Conservation (phyloP, 176 grass and related monocot genomes). For the Musa troglodytarum region DNA sequence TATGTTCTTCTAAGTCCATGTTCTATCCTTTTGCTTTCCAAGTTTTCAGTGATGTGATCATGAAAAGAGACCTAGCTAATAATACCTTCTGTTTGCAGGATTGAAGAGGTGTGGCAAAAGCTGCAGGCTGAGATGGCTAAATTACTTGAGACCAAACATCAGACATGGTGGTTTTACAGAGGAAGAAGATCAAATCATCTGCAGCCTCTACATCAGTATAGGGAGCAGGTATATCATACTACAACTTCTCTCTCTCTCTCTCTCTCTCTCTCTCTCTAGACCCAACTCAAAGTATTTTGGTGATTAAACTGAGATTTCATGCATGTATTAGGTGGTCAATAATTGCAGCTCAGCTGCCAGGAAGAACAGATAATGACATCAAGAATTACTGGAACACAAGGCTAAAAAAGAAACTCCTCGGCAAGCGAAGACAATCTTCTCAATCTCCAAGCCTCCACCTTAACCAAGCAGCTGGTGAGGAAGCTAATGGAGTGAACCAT, state of each 20-base stretch:
- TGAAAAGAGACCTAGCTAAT: not conserved
- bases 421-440: conserved; percentile 36
- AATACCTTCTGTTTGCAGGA: conserved; percentile 23
- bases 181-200: conserved; percentile 79
- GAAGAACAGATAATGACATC: too few species aligned
- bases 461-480: not conserved
- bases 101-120: conserved; percentile 66
- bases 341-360: too few species aligned
- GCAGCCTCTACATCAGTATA: conserved; percentile 94
- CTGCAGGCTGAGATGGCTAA: conserved; percentile 68
- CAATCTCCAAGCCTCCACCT: conserved; percentile 15
- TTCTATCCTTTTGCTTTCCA: too few species aligned
- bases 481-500: not conserved
- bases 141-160: conserved; percentile 70
- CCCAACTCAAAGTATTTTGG: too few species aligned
- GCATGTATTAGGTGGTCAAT: conserved; percentile 54
- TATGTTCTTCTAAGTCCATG: too few species aligned
- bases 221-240: conserved; percentile 58
- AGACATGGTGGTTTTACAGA: conserved; percentile 84
- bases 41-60: too few species aligned
- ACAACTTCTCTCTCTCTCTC: not conserved
- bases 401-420: too few species aligned
- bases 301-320: not conserved
- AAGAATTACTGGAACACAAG: too few species aligned
- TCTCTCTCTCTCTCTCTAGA: not conserved